Percentiles rank a stretch among this genome's conserved stretches.
phyloP scores from a whole-genome alignment of 23 red algal genomes.

The Gracilaria gracilis region DNA sequence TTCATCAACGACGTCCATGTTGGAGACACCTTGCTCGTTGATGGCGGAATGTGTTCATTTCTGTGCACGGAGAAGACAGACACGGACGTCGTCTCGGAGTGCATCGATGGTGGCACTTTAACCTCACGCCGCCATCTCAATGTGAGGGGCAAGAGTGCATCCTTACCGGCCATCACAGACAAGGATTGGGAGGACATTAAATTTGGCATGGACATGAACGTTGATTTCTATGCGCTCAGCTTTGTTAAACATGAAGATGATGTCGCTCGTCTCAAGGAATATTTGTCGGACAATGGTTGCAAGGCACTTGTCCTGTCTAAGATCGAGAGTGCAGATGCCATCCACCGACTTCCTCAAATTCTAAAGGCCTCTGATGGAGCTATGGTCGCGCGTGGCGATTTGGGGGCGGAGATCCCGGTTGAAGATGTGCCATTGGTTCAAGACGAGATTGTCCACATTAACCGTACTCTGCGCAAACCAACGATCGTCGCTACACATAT shows the following conservation, averaged over 20 bases:
- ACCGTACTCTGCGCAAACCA: constrained; percentile 90
- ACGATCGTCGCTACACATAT: constrained; percentile 99
- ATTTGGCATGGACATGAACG: constrained; percentile 89
- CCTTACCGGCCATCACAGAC: constrained; percentile 94
- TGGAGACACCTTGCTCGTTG: constrained; percentile 91
- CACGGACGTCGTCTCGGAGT: constrained; percentile 92
- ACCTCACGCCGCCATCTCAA: constrained; percentile 97
- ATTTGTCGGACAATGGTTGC: constrained; percentile 56
- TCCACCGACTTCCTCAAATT: constrained; percentile 84
- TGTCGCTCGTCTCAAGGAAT: constrained; percentile 77
- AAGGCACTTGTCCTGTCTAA: constrained; percentile 95
- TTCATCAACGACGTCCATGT: constrained; percentile 90
- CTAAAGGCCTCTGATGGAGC: constrained; percentile 94
- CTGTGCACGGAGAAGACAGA: constrained; percentile 75
- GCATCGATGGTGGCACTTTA: constrained; percentile 92
- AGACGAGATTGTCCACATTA: constrained; percentile 95
- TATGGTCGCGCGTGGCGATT: constrained; percentile 99
- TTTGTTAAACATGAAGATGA: constrained; percentile 99
- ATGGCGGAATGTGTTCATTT: constrained; percentile 95
- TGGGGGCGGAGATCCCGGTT: constrained; percentile 97
- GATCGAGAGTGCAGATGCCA: constrained; percentile 96
- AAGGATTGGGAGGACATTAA: constrained; percentile 99
- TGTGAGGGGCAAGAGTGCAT: constrained; percentile 97
- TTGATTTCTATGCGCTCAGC: constrained; percentile 97
- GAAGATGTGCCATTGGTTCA: constrained; percentile 98